Evolutionary conservation across 2,329 filamentous ascomycete genomes (phyloP), one percentile per base, ranked within the genome.

Genomic region (Aspergillus pseudoviridinutans): DNA sequence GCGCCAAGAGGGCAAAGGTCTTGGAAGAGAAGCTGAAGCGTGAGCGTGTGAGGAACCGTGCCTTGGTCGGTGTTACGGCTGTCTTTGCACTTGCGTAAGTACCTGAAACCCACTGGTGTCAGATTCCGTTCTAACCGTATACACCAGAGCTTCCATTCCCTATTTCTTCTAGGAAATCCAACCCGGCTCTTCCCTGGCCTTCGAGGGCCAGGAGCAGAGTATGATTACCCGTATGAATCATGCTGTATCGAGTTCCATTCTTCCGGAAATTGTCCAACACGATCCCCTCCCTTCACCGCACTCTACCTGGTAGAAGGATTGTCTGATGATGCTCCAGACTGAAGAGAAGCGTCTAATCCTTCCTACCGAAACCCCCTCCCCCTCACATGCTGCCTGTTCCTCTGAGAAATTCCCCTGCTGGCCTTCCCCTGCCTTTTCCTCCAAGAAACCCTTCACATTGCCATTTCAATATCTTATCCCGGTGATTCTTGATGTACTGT

Each of bases 1-100:
- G 73, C 17, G 75, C 76, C 6, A 97, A 97, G 84, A 91, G 88
- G 71, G 85, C 84, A 44, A 89, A 74, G 68, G 74, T 77, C 14
- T 71, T 91, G 1, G 89, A 94, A 71, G 84, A 89, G 49, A 88
- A 94, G 75, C 74, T 95, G 64, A 88, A 88, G 74, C 92, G 91
- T 78, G 89, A 95, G 77, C 89, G 87, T 69, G 91, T 97, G 64
- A 88, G 91, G 77, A 91, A 87, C 75, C 86, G 92, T 70, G 91
- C 94, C 50, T 79, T 96, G 60, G 83, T 96, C 61, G 93, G 94
- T 58, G 84, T 97, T 54, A 90, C 88, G 61, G 91, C 91, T 57
- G 94, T 91, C 50, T 82, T 97, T 72, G 91, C 90, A 57, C 84
- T 97, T 74, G 92, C 92, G 94, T 97, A 84, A 79, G 92, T 88